Conservation (phyloP, 768 basidiomycete genomes). For the Suillus fuscotomentosus region DNA sequence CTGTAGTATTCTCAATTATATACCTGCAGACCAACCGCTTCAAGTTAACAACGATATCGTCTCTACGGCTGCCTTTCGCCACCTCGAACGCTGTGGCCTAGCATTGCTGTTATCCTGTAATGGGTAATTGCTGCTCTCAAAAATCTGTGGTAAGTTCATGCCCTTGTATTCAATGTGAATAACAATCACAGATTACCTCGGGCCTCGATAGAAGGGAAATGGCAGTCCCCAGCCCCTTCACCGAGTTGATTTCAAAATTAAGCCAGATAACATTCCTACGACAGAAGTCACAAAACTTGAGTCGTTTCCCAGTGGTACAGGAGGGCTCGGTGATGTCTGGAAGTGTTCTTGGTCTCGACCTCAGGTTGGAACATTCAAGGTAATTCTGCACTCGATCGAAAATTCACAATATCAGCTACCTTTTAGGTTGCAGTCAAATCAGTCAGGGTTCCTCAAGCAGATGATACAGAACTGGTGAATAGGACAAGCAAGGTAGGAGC, state of each 20-base stretch:
- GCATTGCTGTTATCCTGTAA: background rate
- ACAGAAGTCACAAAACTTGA: background rate
- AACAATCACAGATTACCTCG: background rate
- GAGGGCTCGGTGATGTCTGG: slow-evolving; percentile 11
- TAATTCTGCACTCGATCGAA: background rate
- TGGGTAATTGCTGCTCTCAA: background rate
- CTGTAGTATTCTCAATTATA: background rate
- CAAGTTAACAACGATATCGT: background rate
- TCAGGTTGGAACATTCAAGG: background rate
- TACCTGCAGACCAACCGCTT: background rate
- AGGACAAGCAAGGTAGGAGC: slow-evolving; percentile 1
- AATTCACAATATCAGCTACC: background rate
- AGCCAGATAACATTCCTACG: background rate
- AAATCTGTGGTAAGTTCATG: background rate
- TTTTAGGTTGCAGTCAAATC: slow-evolving; percentile 9
- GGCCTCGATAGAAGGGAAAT: background rate
- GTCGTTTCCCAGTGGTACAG: background rate
- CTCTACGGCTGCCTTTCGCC: background rate
- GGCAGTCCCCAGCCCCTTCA: background rate
- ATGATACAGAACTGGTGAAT: background rate
- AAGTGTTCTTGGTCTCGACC: slow-evolving; percentile 2
- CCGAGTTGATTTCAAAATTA: background rate
- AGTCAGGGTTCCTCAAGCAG: background rate
- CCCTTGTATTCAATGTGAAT: background rate
- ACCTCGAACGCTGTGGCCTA: too few relatives aligned